Percentiles rank a stretch among this genome's conserved stretches.
Conservation (phyloP, 192 early-diverging fungal species). For the Ambispora gerdemannii region DNA sequence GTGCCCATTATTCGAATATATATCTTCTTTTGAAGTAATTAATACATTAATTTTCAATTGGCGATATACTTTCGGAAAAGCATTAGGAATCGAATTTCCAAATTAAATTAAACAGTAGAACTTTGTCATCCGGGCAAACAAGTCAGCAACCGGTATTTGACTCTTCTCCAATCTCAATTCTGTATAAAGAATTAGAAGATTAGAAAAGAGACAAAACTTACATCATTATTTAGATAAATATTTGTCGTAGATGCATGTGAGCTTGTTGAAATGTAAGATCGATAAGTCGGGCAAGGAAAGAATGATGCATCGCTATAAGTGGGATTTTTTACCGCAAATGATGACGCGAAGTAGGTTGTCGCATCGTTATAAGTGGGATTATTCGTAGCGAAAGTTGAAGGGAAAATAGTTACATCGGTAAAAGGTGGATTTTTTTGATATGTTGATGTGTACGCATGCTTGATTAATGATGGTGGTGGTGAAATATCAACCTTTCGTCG, state of each 20-base stretch:
- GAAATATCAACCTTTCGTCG: background rate
- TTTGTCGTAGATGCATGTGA: constrained; percentile 4
- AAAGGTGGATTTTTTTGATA: too few species aligned
- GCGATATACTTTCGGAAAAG: too few species aligned
- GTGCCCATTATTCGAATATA: background rate
- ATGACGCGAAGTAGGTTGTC: too few species aligned
- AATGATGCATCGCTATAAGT: constrained; percentile 3
- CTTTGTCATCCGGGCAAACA: background rate
- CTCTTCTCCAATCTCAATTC: background rate
- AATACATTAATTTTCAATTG: too few species aligned
- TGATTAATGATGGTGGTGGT: too few species aligned
- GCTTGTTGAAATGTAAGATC: constrained; percentile 4
- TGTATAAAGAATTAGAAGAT: background rate
- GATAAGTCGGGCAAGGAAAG: too few species aligned
- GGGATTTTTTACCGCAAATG: background rate
- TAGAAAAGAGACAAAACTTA: background rate
- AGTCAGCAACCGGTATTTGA: background rate
- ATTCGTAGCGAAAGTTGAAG: background rate
- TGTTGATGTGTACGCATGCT: too few species aligned
- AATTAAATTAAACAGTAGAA: background rate
- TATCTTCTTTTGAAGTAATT: background rate
- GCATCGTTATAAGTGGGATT: background rate
- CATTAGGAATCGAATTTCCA: too few species aligned
- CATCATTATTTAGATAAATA: background rate
- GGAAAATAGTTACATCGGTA: too few species aligned